phyloP scores from a whole-genome alignment of 1,139 yeast species.

The Geotrichum armillariae region DNA sequence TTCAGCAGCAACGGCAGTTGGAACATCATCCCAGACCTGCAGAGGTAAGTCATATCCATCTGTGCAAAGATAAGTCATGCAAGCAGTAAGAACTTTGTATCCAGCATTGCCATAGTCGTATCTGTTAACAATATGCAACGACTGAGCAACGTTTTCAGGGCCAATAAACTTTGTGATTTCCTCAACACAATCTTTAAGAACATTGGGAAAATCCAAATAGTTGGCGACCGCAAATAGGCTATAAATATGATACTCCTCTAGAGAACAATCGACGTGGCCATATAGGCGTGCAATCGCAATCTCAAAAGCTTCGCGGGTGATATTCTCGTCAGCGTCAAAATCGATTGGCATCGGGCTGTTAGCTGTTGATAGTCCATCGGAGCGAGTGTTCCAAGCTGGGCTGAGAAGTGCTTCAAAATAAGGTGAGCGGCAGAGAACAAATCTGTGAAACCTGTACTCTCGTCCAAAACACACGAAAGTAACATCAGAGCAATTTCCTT shows the following conservation, averaged over 20 bases:
- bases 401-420: conserved; percentile 48
- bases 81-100: conserved; percentile 46
- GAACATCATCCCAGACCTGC: conserved; percentile 47
- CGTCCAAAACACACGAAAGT: conserved; percentile 47
- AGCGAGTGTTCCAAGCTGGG: conserved; percentile 41
- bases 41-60: conserved; percentile 50
- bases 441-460: conserved; percentile 45
- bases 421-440: conserved; percentile 47
- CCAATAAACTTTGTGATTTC: conserved; percentile 40
- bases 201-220: conserved; percentile 46
- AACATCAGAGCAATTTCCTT: conserved; percentile 51
- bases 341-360: conserved; percentile 36
- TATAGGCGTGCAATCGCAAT: conserved; percentile 47
- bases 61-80: conserved; percentile 46
- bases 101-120: conserved; percentile 48
- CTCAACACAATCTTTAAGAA: conserved; percentile 47
- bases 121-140: conserved; percentile 44
- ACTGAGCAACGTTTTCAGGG: conserved; percentile 40
- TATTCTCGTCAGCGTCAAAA: conserved; percentile 43
- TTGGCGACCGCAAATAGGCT: conserved; percentile 51
- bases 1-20: conserved; percentile 43
- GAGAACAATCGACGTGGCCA: conserved; percentile 38
- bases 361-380: conserved; percentile 1
- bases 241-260: conserved; percentile 40
- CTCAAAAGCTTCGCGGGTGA: conserved; percentile 48